Evolutionary conservation across 345 rosid genomes (phyloP).

Genomic region (Dipteronia sinensis): DNA sequence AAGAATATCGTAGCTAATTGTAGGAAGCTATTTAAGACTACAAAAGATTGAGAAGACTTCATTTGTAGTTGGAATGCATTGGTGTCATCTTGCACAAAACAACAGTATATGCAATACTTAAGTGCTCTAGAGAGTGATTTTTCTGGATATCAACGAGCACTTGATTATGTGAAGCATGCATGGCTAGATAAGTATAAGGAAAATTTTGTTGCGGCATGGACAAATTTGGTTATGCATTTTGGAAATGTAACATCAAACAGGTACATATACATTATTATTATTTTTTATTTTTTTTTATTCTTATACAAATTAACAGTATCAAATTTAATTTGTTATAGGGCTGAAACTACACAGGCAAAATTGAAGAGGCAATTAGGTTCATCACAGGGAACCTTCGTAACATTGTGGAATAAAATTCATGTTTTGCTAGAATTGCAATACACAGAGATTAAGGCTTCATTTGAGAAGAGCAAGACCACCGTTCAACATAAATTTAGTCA

Average conservation of each 20-base stretch:
- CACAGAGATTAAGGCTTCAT: too few relatives aligned
- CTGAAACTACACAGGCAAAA: conserved; percentile 16
- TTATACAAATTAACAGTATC: neutral
- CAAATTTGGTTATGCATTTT: conserved; percentile 14
- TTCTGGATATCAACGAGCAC: conserved; percentile 6
- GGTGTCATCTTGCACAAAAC: conserved; percentile 11
- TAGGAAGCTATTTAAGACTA: conserved; percentile 18
- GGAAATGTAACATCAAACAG: conserved; percentile 17
- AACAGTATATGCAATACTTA: conserved; percentile 9
- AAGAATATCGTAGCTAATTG: conserved; percentile 11
- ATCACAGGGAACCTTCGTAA: conserved; percentile 12
- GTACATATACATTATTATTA: neutral
- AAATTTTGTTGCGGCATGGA: conserved; percentile 22
- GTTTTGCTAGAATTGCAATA: too few relatives aligned
- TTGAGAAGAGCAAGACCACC: too few relatives aligned
- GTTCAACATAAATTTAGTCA: too few relatives aligned
- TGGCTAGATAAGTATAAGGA: conserved; percentile 18
- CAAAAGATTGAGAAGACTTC: conserved; percentile 14
- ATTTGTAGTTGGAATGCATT: neutral
- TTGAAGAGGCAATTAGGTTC: conserved; percentile 19
- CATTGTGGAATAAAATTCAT: neutral
- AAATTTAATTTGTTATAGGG: conserved; percentile 4
- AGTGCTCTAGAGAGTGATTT: conserved; percentile 15
- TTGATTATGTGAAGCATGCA: conserved; percentile 12
- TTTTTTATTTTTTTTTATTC: neutral